A percentile compares a stretch with the other conserved stretches of the same genome.
These are phyloP conservation scores for Fusarium sp. DNA, from an alignment of 2,329 filamentous ascomycete species.

Conservation along the genomic window DNA sequence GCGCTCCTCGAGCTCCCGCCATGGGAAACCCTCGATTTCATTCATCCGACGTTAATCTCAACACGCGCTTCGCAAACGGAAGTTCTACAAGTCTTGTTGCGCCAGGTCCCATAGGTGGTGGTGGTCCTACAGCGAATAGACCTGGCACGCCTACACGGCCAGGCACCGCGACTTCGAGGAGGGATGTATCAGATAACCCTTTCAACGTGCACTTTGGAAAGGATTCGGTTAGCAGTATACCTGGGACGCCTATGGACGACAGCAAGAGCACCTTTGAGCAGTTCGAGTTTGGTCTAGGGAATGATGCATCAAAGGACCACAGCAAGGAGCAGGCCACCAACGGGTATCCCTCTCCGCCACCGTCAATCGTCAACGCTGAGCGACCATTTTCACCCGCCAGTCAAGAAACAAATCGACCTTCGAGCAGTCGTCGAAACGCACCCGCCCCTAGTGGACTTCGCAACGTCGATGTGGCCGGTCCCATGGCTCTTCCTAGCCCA, in stretches of 20 bases:
- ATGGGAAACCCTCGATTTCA: slow-evolving; percentile 45
- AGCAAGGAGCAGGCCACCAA: slow-evolving; percentile 23
- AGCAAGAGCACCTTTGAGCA: slow-evolving; percentile 54
- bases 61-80: slow-evolving; percentile 50
- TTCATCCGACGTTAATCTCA: slow-evolving; percentile 55
- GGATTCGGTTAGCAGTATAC: slow-evolving; percentile 41
- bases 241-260: slow-evolving; percentile 38
- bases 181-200: slow-evolving; percentile 57
- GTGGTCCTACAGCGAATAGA: slow-evolving; percentile 33
- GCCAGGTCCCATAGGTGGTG: slow-evolving; percentile 47
- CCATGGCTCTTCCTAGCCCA: slow-evolving; percentile 56
- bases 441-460: slow-evolving; percentile 41
- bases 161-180: slow-evolving; percentile 49
- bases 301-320: slow-evolving; percentile 16
- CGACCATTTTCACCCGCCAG: slow-evolving; percentile 39
- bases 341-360: slow-evolving; percentile 53
- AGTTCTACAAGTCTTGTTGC: slow-evolving; percentile 51
- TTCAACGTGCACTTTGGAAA: slow-evolving; percentile 60
- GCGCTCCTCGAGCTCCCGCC: slow-evolving; percentile 44
- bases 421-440: slow-evolving; percentile 36
- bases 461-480: slow-evolving; percentile 43
- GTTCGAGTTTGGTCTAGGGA: slow-evolving; percentile 51
- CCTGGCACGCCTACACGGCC: slow-evolving; percentile 48
- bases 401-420: slow-evolving; percentile 24
- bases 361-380: slow-evolving; percentile 50